Conservation (phyloP, 352 stramenopile genomes). For the Thraustochytrium striatum region DNA sequence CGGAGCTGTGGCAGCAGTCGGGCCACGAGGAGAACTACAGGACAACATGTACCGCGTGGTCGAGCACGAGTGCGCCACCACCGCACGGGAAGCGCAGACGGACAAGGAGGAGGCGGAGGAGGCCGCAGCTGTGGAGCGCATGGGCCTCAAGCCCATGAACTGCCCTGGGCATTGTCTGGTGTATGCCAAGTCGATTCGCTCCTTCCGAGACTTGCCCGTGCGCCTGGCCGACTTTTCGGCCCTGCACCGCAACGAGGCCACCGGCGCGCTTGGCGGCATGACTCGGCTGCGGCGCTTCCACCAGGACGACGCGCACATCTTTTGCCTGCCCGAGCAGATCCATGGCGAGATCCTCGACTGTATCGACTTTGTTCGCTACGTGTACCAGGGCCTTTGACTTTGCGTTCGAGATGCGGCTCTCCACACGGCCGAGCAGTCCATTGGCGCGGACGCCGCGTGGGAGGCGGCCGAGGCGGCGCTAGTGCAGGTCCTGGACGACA, state of each 20-base stretch:
- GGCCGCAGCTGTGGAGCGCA: background rate
- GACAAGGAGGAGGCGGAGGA: background rate
- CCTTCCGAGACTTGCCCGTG: constrained; percentile 92
- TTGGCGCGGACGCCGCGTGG: constrained; percentile 63
- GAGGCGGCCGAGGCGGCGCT: constrained; percentile 73
- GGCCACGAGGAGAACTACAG: constrained; percentile 95
- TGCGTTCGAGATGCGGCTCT: constrained; percentile 92
- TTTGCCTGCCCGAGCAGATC: constrained; percentile 93
- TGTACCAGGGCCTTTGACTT: constrained; percentile 96
- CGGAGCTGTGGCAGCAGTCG: constrained; percentile 92
- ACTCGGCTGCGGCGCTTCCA: constrained; percentile 93
- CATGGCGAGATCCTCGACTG: constrained; percentile 58
- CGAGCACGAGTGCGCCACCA: constrained; percentile 72
- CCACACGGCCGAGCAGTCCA: constrained; percentile 72
- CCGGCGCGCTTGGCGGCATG: constrained; percentile 88
- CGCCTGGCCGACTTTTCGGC: constrained; percentile 95
- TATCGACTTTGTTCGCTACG: constrained; percentile 76
- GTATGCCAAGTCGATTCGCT: constrained; percentile 85
- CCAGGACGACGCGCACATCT: constrained; percentile 98
- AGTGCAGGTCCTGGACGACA: constrained; percentile 81
- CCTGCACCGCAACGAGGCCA: constrained; percentile 92
- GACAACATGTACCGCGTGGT: constrained; percentile 98
- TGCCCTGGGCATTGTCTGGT: constrained; percentile 96
- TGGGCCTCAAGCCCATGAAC: constrained; percentile 96
- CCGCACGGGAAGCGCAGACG: constrained; percentile 48